Base-by-base conservation (phyloP, 2,329 filamentous ascomycete species). In the Calcarisporium arbuscula region DNA sequence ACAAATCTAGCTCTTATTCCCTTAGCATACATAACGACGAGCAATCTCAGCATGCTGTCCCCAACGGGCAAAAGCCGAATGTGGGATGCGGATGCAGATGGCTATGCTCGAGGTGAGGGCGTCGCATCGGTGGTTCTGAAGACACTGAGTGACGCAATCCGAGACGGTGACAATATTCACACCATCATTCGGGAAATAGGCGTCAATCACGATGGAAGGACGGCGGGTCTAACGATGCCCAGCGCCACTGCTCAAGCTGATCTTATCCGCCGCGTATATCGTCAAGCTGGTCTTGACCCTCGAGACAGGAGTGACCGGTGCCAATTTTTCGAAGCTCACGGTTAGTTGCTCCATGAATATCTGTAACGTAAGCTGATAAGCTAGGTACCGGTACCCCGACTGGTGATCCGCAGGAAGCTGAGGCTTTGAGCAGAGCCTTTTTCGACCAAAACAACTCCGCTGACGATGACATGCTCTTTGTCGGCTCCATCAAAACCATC, bases 41-140 rank as follows among this genome's bases (percentile, higher is more conserved):
- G 32, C 14, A 42, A 37, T 7, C 35, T 62, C 6, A 42, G 57
- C 17, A 58, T 66, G 53, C 44, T 68, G 5, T 62, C 59, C 5
- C 51, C 60, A 1, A 54, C 44, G 1, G 55, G 58, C 9, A 43
- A 49, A 11, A 58, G 47, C 31, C 49, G 50, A 7, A 64, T 62
- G 52, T 70, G 59, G 53, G 63, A 67, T 41, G 52, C 47, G 3
- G 49, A 48, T 3, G 72, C 67, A 0, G 53, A 72, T 42, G 72
- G 70, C 2, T 74, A 74, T 43, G n/a, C 7, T 26, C 32, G 3
- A 15, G 22, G 15, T 19, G 16, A 40, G 8, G 38, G 38, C n/a
- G 19, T 37, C 3, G 30, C 28, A 7, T 21, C 16, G 8, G 28
- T 34, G 12, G 14, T 40, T 3, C 15, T 40, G 8, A 40, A 40